Evolutionary conservation across 1,284 basidiomycete genomes (phyloP).

Genomic region (Ustilago shanxiensis): DNA sequence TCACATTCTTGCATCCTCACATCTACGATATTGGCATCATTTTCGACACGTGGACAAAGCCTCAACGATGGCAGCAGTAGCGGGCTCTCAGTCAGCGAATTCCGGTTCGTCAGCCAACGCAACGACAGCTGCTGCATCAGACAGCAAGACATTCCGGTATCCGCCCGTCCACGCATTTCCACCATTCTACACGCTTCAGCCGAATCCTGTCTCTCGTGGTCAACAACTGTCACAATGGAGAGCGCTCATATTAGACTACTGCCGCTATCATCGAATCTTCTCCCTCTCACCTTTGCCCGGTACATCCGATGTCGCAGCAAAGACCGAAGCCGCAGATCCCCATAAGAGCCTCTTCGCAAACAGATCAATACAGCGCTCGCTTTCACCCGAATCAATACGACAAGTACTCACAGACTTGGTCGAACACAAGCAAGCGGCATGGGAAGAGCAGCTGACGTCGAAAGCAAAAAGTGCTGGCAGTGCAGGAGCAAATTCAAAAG

Average conservation of each 20-base stretch:
- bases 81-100: background rate
- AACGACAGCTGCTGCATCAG: background rate
- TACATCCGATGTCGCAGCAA: slow-evolving; percentile 1
- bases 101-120: slow-evolving; percentile 18
- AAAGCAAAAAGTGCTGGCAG: background rate
- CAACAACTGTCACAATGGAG: slow-evolving; percentile 73
- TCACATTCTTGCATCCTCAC: background rate
- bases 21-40: background rate
- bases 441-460: slow-evolving; percentile 39
- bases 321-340: slow-evolving; percentile 14
- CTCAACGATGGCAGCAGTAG: background rate
- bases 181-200: slow-evolving; percentile 75
- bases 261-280: slow-evolving; percentile 71
- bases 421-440: slow-evolving; percentile 44
- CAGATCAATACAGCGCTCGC: slow-evolving; percentile 33
- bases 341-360: slow-evolving; percentile 41
- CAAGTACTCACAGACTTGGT: slow-evolving; percentile 55
- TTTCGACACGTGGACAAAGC: no score
- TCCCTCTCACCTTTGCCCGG: slow-evolving; percentile 66
- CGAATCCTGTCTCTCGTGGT: slow-evolving; percentile 72
- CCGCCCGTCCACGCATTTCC: slow-evolving; percentile 74
- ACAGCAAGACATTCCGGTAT: slow-evolving; percentile 66
- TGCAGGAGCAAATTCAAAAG: slow-evolving; percentile 30
- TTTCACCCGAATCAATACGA: slow-evolving; percentile 46
- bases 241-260: slow-evolving; percentile 71